A percentile compares a stretch with the other conserved stretches of the same genome.
phyloP scores from a whole-genome alignment of 1,284 basidiomycete species.

The Exobasidium rhododendri region DNA sequence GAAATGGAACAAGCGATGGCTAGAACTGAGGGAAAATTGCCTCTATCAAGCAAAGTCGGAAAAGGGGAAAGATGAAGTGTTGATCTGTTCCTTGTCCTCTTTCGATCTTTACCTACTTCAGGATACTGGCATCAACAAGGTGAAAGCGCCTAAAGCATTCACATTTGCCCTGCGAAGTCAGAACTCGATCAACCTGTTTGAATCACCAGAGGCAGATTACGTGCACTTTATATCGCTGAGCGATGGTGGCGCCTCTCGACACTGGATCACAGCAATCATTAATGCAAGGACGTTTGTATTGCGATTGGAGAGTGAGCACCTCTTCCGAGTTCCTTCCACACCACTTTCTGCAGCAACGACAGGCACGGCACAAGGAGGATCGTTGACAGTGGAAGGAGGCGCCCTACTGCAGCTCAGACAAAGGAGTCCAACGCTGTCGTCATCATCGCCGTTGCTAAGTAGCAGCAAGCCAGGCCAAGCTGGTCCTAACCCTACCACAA shows the following conservation, averaged over 20 bases:
- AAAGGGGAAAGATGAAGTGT: slow-evolving; percentile 47
- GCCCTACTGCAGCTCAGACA: background rate
- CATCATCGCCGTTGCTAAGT: too few species aligned
- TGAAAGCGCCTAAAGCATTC: slow-evolving; percentile 43
- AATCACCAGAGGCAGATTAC: slow-evolving; percentile 47
- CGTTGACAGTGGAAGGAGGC: background rate
- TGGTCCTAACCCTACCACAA: background rate
- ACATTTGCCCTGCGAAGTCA: slow-evolving; percentile 47
- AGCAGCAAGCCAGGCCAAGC: background rate
- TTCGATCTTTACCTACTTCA: slow-evolving; percentile 45
- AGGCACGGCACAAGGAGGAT: background rate
- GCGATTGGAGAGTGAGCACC: slow-evolving; percentile 41
- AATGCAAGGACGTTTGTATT: slow-evolving; percentile 51
- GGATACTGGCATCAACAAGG: slow-evolving; percentile 28
- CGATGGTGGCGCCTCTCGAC: slow-evolving; percentile 44
- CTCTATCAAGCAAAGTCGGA: slow-evolving; percentile 50
- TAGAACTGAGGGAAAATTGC: slow-evolving; percentile 50
- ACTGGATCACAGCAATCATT: slow-evolving; percentile 48
- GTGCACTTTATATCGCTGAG: slow-evolving; percentile 45
- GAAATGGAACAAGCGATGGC: slow-evolving; percentile 51
- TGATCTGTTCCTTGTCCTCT: slow-evolving; percentile 42
- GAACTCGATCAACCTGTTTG: slow-evolving; percentile 39
- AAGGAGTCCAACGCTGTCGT: background rate
- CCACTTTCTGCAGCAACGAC: slow-evolving; percentile 7
- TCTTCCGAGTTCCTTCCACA: slow-evolving; percentile 25